Percentiles rank a stretch among this genome's conserved stretches.
Evolutionary conservation across 1,284 basidiomycete genomes (phyloP).

Genomic region (Ustilago esculenta): DNA sequence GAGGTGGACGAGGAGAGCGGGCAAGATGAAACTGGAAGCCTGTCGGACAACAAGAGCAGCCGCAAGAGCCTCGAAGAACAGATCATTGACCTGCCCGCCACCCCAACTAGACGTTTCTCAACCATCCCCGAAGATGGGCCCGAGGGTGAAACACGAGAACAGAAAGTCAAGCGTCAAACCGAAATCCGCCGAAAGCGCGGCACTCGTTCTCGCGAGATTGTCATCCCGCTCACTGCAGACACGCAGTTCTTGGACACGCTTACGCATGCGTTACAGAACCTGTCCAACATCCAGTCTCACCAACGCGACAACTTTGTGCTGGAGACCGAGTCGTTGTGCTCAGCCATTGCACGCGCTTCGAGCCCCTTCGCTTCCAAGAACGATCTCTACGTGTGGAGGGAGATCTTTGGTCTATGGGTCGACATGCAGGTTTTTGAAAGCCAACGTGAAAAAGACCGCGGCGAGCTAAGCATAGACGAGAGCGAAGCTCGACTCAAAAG

Average conservation of each 20-base stretch:
- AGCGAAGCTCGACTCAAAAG: slow-evolving; percentile 77
- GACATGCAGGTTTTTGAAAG: slow-evolving; percentile 89
- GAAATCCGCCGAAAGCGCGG: slow-evolving; percentile 43
- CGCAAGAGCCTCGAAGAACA: slow-evolving; percentile 42
- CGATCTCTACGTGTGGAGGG: slow-evolving; percentile 91
- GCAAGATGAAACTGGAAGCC: slow-evolving; percentile 10
- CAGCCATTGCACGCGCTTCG: slow-evolving; percentile 69
- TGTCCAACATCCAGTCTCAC: slow-evolving; percentile 75
- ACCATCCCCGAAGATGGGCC: slow-evolving; percentile 47
- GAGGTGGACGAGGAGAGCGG: slow-evolving; percentile 29
- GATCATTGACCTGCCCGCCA: slow-evolving; percentile 42
- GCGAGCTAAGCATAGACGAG: slow-evolving; percentile 79
- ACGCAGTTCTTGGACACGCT: slow-evolving; percentile 83
- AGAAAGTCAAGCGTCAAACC: slow-evolving; percentile 37
- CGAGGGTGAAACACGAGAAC: slow-evolving; percentile 41
- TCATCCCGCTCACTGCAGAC: slow-evolving; percentile 84
- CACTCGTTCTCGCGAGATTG: slow-evolving; percentile 67
- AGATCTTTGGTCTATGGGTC: slow-evolving; percentile 87
- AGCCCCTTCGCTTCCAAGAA: slow-evolving; percentile 68
- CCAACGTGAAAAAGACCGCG: slow-evolving; percentile 76
- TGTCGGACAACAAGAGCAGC: slow-evolving; percentile 35
- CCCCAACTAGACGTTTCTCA: slow-evolving; percentile 25
- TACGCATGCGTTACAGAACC: slow-evolving; percentile 76
- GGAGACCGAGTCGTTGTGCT: slow-evolving; percentile 75
- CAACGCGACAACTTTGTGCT: slow-evolving; percentile 76